phyloP scores from a whole-genome alignment of 2,329 filamentous ascomycete genomes.

The Pseudogymnoascus sp. region DNA sequence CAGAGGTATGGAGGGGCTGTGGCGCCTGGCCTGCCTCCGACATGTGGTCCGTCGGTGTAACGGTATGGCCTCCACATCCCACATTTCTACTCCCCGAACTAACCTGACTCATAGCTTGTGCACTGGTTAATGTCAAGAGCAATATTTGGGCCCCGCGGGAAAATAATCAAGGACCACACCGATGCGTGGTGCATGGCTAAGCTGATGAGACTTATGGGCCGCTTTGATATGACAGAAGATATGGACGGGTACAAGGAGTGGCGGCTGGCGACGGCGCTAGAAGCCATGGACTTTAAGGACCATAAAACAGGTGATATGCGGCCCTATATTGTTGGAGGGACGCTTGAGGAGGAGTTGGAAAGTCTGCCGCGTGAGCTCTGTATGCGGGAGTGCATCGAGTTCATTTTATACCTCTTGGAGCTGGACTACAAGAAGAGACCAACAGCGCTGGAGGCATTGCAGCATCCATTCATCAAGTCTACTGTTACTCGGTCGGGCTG shows the following conservation, averaged over 20 bases:
- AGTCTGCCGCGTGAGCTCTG: conserved; percentile 7
- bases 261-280: background rate
- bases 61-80: conserved; percentile 13
- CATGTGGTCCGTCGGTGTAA: conserved; percentile 21
- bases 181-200: conserved; percentile 23
- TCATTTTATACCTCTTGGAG: conserved; percentile 10
- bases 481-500: no score
- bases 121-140: conserved; percentile 11
- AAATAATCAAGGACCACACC: conserved; percentile 16
- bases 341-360: conserved; percentile 14
- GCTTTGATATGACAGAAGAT: background rate
- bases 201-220: conserved; percentile 18
- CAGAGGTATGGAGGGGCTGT: conserved; percentile 15
- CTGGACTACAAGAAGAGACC: no score
- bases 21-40: conserved; percentile 18
- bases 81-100: conserved; percentile 5
- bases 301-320: background rate
- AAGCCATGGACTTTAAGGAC: background rate
- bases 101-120: conserved; percentile 15
- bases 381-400: conserved; percentile 10
- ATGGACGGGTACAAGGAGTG: background rate
- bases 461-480: conserved; percentile 9
- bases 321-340: background rate
- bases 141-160: conserved; percentile 18
- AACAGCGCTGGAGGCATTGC: conserved; percentile 10